These are phyloP conservation scores for Telfairia occidentalis DNA, from an alignment of 331 rosid genomes.

Conservation along the genomic window DNA sequence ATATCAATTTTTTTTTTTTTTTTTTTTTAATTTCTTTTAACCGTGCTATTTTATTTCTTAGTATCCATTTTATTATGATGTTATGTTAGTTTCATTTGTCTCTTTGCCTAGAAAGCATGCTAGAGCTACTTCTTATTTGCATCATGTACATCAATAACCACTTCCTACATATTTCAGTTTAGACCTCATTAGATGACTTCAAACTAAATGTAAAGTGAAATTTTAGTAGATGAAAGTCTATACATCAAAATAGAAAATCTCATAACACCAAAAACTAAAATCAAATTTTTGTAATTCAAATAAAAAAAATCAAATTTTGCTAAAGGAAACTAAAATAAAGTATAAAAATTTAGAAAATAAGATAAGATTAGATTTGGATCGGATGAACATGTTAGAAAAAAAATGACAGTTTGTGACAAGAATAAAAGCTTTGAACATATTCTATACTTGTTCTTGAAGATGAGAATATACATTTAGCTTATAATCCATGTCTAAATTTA, in stretches of 20 bases:
- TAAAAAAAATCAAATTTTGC: neutral
- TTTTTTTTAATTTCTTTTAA: neutral
- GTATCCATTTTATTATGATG: too few species aligned
- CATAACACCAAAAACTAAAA: neutral
- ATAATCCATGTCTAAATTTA: neutral
- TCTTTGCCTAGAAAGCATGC: too few species aligned
- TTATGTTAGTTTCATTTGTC: too few species aligned
- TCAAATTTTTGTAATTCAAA: neutral
- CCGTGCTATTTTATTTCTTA: neutral
- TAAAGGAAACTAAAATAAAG: neutral
- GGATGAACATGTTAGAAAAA: neutral
- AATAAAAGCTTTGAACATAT: neutral
- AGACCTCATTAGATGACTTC: too few species aligned
- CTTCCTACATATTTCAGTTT: too few species aligned
- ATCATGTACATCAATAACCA: neutral
- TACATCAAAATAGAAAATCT: neutral
- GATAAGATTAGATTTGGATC: neutral
- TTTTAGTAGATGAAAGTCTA: too few species aligned
- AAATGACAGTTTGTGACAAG: neutral
- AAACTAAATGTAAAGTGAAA: too few species aligned
- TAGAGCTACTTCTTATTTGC: too few species aligned
- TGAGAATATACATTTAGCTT: neutral
- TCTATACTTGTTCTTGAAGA: slow-evolving; percentile 5
- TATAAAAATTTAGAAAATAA: neutral
- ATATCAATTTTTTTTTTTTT: too few species aligned